Conservation (phyloP, 805 yeast genomes). For the Yarrowia yakushimensis region DNA sequence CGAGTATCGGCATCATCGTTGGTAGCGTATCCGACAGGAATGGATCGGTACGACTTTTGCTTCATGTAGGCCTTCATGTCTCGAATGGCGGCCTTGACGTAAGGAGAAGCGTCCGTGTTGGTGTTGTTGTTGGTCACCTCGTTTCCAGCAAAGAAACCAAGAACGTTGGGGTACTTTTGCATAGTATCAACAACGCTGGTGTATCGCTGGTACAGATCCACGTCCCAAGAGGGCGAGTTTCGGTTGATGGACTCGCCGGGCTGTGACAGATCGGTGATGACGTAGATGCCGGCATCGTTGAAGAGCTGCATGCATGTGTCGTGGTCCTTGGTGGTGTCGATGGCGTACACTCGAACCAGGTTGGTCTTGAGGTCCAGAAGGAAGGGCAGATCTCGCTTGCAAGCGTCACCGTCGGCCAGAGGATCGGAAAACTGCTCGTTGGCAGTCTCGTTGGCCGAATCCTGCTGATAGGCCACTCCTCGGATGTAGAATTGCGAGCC, state of each 20-base stretch:
- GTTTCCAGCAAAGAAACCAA: conserved; percentile 97
- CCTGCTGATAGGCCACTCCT: conserved; percentile 85
- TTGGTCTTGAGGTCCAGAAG: conserved; percentile 66
- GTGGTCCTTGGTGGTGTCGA: conserved; percentile 69
- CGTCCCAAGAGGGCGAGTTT: conserved; percentile 73
- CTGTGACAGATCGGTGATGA: conserved; percentile 84
- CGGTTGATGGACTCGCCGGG: conserved; percentile 78
- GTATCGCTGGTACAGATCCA: conserved; percentile 69
- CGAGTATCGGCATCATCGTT: conserved; percentile 85
- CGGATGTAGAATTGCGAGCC: conserved; percentile 82
- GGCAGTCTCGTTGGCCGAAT: conserved; percentile 54
- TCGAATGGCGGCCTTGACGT: conserved; percentile 93
- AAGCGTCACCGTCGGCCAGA: conserved; percentile 61
- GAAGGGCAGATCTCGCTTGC: conserved; percentile 82
- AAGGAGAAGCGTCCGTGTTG: conserved; percentile 87
- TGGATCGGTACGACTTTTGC: conserved; percentile 60
- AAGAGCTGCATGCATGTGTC: conserved; percentile 72
- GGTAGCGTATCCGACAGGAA: conserved; percentile 93
- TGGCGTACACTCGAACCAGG: conserved; percentile 79
- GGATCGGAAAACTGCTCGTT: conserved; percentile 61
- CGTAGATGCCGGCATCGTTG: conserved; percentile 84
- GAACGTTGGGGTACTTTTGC: conserved; percentile 69
- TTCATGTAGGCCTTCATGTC: conserved; percentile 77
- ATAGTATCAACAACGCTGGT: conserved; percentile 77
- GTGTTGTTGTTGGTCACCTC: conserved; percentile 83